Base-by-base conservation (phyloP, 1,284 basidiomycete genomes). In the Kwoniella shivajii region DNA sequence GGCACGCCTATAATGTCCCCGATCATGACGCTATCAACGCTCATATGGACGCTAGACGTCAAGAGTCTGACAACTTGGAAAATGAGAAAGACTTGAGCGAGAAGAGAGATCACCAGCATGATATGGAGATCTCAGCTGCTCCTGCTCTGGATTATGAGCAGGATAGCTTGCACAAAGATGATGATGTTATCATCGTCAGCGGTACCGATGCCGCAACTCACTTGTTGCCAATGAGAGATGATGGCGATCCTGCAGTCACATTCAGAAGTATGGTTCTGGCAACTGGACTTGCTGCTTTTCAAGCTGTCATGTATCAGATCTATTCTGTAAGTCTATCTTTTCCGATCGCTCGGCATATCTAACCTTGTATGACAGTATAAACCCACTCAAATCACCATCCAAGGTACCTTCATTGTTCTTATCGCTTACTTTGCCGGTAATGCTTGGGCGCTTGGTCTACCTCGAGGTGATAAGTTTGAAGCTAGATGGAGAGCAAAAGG, bases 181-280 rank as follows among this genome's bases (percentile, higher is more conserved):
- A 41, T 22, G 38, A 41, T 22, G n/a, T 22, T 6, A 41, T 41
- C n/a, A 63, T 60, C 49, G 79, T 36, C 0, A 60, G 75, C 26
- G 85, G 85, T 26, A 72, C 64, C 34, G 86, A 88, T 65, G 85
- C 86, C 31, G 85, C 85, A 2, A 80, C 80, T 50, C 83, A 80
- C 63, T 80, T 84, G 18, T 79, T 88, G 53, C 84, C 86, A 64
- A 50, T 82, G 29, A 80, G 85, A 27, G 86, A 88, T 70, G 85
- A 87, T 63, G 83, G 80, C 2, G 86, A 86, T 54, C 75, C 79
- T 4, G 79, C 84, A 0, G 67, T 86, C 22, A 87, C 86, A 0
- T 82, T 86, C 63, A 80, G 86, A 18, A 84, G 84, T 7, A 63
- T 85, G 22, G 66, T 84, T 30, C 68, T 88, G 10, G 86, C 85